Conservation (phyloP, 2,329 filamentous ascomycete genomes). For the Alternaria tenuissima region DNA sequence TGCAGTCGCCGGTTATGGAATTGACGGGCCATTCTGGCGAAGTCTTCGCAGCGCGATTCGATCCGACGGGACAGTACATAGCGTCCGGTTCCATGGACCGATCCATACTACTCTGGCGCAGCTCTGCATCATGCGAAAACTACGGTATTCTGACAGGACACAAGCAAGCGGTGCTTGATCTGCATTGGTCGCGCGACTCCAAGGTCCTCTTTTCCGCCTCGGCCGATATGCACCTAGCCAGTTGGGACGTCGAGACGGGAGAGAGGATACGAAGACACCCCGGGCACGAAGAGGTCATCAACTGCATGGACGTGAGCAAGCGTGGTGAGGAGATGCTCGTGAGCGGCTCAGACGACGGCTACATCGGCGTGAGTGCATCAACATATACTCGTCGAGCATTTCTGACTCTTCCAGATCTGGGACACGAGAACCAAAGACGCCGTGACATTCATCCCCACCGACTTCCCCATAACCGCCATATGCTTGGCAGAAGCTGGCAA, state of each 20-base stretch:
- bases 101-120: conserved; percentile 91
- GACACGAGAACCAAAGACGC: conserved; percentile 91
- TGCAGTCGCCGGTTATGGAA: conserved; percentile 95
- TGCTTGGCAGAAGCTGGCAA: conserved; percentile 94
- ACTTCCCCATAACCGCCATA: conserved; percentile 90
- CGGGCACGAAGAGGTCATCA: conserved; percentile 96
- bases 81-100: conserved; percentile 96
- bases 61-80: conserved; percentile 85
- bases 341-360: conserved; percentile 92
- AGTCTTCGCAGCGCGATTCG: conserved; percentile 89
- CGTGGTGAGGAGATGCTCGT: conserved; percentile 90
- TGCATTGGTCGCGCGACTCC: conserved; percentile 97
- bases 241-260: conserved; percentile 95
- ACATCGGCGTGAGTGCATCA: conserved; percentile 68
- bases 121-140: conserved; percentile 92
- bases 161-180: conserved; percentile 86
- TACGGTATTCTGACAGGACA: conserved; percentile 90
- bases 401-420: conserved; percentile 70
- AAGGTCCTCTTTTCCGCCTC: conserved; percentile 90
- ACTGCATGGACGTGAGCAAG: conserved; percentile 85
- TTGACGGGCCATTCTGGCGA: conserved; percentile 81
- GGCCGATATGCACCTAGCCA: conserved; percentile 90
- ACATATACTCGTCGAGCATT: not conserved
- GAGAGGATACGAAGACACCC: conserved; percentile 88
- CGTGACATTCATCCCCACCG: conserved; percentile 85